phyloP scores from a whole-genome alignment of 345 rosid genomes.

The Nasturtium officinale region DNA sequence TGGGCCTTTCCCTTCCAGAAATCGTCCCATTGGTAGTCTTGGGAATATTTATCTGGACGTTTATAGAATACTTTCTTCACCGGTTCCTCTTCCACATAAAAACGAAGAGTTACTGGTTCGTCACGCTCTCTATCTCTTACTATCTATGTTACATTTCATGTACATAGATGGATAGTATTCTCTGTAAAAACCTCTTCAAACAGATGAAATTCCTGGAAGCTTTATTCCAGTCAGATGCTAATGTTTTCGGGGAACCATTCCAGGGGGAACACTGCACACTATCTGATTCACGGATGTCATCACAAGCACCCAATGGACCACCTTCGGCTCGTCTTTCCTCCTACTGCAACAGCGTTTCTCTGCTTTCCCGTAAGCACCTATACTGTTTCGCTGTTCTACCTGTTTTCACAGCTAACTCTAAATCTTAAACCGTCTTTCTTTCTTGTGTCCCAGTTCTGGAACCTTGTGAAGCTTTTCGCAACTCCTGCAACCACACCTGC shows the following conservation, averaged over 20 bases:
- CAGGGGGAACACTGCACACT: conserved; percentile 86
- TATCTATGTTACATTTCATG: conserved; percentile 16
- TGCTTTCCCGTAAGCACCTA: conserved; percentile 50
- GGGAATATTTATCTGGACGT: conserved; percentile 72
- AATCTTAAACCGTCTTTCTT: background rate
- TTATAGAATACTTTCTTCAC: conserved; percentile 67
- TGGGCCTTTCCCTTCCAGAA: conserved; percentile 54
- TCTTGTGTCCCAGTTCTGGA: conserved; percentile 69
- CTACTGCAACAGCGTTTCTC: conserved; percentile 74
- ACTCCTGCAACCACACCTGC: conserved; percentile 79
- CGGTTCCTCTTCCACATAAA: conserved; percentile 77
- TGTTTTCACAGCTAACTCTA: background rate
- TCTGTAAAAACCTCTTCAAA: conserved; percentile 7
- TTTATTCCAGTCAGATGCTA: conserved; percentile 3
- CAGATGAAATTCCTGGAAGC: conserved; percentile 6
- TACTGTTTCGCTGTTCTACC: background rate
- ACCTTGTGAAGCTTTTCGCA: conserved; percentile 56
- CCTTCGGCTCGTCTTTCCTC: conserved; percentile 89
- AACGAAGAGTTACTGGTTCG: conserved; percentile 66
- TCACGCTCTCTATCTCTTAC: conserved; percentile 15
- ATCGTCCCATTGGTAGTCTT: conserved; percentile 44
- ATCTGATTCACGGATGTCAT: conserved; percentile 93
- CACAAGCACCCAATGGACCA: conserved; percentile 98
- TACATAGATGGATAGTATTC: background rate
- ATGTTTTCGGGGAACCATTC: conserved; percentile 34